Percentiles rank a stretch among this genome's conserved stretches.
Conservation (phyloP, 1,284 basidiomycete genomes). For the Anthracocystis setariae region DNA sequence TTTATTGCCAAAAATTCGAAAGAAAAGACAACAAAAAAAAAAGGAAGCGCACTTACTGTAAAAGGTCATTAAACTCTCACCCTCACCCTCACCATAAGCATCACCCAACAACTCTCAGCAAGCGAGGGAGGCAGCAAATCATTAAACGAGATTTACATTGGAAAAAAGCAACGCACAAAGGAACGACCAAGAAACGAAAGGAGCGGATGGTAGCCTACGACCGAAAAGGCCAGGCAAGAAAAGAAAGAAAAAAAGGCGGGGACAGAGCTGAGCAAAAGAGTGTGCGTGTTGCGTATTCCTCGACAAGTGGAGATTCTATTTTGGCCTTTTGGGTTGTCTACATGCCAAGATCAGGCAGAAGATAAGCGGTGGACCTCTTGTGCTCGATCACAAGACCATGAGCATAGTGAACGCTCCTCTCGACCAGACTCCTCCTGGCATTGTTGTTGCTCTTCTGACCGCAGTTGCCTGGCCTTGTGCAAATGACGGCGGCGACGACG, state of each 20-base stretch:
- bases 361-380: slow-evolving; percentile 17
- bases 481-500: slow-evolving; percentile 54
- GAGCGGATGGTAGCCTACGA: no score
- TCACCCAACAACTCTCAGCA: neutral
- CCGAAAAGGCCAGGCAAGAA: no score
- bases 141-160: neutral
- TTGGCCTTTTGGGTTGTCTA: no score
- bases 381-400: slow-evolving; percentile 22
- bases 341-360: slow-evolving; percentile 35
- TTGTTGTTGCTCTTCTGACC: slow-evolving; percentile 13
- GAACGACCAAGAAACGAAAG: slow-evolving; percentile 1
- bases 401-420: slow-evolving; percentile 10
- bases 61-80: no score
- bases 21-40: slow-evolving; percentile 1
- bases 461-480: slow-evolving; percentile 31
- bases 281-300: neutral
- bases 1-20: neutral
- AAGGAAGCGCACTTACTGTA: no score
- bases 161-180: slow-evolving; percentile 1
- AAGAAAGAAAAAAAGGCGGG: neutral
- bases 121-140: no score
- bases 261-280: slow-evolving; percentile 1
- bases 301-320: no score
- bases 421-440: slow-evolving; percentile 20
- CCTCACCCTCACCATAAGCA: neutral